Conservation (phyloP, 169 alveolate species). For the Pseudocohnilembus persalinus region DNA sequence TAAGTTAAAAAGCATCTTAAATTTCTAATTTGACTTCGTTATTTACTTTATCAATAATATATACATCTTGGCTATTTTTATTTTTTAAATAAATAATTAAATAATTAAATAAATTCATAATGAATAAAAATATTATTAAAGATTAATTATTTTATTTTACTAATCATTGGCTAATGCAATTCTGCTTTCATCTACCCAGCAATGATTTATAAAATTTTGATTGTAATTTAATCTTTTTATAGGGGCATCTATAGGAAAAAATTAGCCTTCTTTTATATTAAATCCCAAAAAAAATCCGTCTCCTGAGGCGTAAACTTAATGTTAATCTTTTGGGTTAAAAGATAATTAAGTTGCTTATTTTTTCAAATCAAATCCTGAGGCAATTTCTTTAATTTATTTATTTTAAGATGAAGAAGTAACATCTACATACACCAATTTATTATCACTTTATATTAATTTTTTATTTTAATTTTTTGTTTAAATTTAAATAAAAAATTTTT, state of each 20-base stretch:
- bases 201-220: conserved; percentile 29
- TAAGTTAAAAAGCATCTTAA: background rate
- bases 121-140: background rate
- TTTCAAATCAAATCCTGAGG: background rate
- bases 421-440: background rate
- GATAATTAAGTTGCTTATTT: background rate
- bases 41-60: conserved; percentile 4
- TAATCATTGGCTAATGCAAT: conserved; percentile 55
- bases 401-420: no score
- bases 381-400: background rate
- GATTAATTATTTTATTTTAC: conserved; percentile 2
- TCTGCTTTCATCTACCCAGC: conserved; percentile 27
- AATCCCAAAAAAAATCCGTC: background rate
- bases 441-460: background rate
- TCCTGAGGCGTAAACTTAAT: background rate
- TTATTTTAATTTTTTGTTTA: no score
- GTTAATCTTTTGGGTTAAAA: background rate
- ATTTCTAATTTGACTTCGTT: conserved; percentile 21
- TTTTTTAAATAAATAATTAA: no score
- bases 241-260: conserved; percentile 9
- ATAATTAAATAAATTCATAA: no score
- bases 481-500: no score
- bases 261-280: background rate
- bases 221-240: conserved; percentile 7
- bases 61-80: conserved; percentile 34